Conservation (phyloP, 148 eudicot genomes). For the Persicaria maculosa region DNA sequence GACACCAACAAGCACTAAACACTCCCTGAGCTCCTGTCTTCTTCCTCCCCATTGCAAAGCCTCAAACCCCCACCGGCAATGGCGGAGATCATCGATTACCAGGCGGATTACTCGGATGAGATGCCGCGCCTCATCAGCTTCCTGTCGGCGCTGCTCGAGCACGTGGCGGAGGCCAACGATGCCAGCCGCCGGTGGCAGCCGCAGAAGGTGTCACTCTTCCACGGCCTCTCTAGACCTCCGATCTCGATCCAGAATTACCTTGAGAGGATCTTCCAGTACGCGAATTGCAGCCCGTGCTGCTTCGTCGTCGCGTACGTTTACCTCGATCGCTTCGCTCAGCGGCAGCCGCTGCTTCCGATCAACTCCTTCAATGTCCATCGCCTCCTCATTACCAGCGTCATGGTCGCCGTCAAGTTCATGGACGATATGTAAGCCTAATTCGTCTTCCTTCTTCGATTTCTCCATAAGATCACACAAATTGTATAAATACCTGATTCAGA, state of each 20-base stretch:
- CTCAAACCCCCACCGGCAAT: neutral
- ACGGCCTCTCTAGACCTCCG: conserved; percentile 49
- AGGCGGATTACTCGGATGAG: conserved; percentile 12
- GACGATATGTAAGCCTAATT: conserved; percentile 59
- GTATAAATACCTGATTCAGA: no score
- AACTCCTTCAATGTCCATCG: conserved; percentile 73
- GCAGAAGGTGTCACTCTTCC: conserved; percentile 42
- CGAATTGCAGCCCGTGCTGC: conserved; percentile 75
- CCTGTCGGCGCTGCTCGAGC: conserved; percentile 55
- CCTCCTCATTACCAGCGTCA: conserved; percentile 67
- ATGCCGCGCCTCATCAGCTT: conserved; percentile 45
- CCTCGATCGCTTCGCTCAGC: conserved; percentile 65
- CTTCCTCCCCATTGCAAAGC: no score
- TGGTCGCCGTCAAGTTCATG: conserved; percentile 78
- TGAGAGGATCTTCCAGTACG: conserved; percentile 72
- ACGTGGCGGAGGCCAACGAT: conserved; percentile 54
- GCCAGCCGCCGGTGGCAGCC: conserved; percentile 12
- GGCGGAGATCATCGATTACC: conserved; percentile 27
- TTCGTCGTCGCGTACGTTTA: conserved; percentile 69
- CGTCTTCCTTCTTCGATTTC: neutral
- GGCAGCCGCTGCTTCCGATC: conserved; percentile 49
- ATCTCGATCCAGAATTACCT: conserved; percentile 54
- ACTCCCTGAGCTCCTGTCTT: no score
- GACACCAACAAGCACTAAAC: neutral
- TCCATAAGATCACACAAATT: no score